Conservation (phyloP, 371 early-diverging fungal genomes). For the Mortierella sp. region DNA sequence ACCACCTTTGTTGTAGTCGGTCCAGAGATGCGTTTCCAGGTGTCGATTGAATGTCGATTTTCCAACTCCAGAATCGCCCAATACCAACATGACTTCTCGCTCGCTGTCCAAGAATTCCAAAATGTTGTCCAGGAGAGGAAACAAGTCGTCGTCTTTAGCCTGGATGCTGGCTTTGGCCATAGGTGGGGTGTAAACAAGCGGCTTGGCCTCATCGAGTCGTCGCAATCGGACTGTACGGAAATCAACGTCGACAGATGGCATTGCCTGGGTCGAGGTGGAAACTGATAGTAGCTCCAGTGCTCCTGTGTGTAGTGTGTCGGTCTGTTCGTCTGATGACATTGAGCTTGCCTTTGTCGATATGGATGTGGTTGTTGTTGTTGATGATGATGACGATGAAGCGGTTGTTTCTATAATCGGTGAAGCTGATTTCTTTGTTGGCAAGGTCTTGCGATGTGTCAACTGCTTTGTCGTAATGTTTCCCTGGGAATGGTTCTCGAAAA, state of each 20-base stretch:
- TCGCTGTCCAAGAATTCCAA: background rate
- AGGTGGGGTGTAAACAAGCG: background rate
- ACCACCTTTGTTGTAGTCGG: background rate
- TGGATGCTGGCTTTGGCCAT: constrained; percentile 10
- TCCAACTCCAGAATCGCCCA: constrained; percentile 1
- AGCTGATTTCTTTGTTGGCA: too few species aligned
- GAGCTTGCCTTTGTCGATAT: too few species aligned
- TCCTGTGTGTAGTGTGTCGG: too few species aligned
- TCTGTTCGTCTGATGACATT: too few species aligned
- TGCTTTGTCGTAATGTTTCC: too few species aligned
- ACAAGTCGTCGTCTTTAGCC: background rate
- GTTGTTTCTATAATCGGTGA: too few species aligned
- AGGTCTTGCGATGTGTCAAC: too few species aligned
- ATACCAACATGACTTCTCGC: background rate
- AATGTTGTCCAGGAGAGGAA: background rate
- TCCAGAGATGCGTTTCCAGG: constrained; percentile 1
- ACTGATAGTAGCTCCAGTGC: too few species aligned
- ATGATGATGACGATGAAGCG: too few species aligned
- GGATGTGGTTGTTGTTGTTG: too few species aligned
- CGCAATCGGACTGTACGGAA: background rate
- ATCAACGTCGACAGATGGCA: constrained; percentile 9
- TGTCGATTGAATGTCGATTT: constrained; percentile 4
- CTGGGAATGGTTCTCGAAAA: too few species aligned
- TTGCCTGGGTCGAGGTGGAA: background rate
- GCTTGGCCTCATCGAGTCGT: background rate